These are phyloP conservation scores for Blastobotrys peoriensis DNA, from an alignment of 805 yeast species.

Conservation along the genomic window DNA sequence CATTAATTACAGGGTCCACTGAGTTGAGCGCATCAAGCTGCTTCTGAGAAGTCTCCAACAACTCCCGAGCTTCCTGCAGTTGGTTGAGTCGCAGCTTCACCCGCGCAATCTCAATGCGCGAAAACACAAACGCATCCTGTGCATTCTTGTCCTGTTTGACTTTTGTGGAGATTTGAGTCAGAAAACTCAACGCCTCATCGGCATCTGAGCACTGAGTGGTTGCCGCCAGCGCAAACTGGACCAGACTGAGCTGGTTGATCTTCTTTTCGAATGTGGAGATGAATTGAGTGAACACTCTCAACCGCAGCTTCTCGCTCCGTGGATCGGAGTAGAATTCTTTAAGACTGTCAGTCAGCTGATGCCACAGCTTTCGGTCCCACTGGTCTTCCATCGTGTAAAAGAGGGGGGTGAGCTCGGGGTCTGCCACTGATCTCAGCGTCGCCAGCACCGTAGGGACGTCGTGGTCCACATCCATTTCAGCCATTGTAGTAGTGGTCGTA, in stretches of 20 bases:
- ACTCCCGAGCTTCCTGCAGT: conserved; percentile 55
- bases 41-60: conserved; percentile 55
- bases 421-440: conserved; percentile 60
- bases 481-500: conserved; percentile 6
- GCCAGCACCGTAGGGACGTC: conserved; percentile 48
- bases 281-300: conserved; percentile 65
- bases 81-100: conserved; percentile 52
- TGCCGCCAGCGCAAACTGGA: conserved; percentile 61
- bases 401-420: conserved; percentile 53
- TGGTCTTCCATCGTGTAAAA: conserved; percentile 72
- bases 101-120: conserved; percentile 70
- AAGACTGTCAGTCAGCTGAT: conserved; percentile 73
- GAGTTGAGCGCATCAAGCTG: conserved; percentile 53
- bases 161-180: conserved; percentile 40
- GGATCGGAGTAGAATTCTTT: conserved; percentile 53
- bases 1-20: conserved; percentile 60
- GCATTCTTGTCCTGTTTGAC: conserved; percentile 35
- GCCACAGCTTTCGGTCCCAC: conserved; percentile 91
- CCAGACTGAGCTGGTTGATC: conserved; percentile 72
- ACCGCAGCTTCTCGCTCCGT: conserved; percentile 48
- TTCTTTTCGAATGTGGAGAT: conserved; percentile 60
- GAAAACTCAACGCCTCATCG: conserved; percentile 46
- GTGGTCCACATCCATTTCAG: conserved; percentile 22
- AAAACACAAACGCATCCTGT: conserved; percentile 48
- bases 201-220: conserved; percentile 38